These are phyloP conservation scores for Ramaria sp. DNA, from an alignment of 768 basidiomycete genomes.

Conservation along the genomic window DNA sequence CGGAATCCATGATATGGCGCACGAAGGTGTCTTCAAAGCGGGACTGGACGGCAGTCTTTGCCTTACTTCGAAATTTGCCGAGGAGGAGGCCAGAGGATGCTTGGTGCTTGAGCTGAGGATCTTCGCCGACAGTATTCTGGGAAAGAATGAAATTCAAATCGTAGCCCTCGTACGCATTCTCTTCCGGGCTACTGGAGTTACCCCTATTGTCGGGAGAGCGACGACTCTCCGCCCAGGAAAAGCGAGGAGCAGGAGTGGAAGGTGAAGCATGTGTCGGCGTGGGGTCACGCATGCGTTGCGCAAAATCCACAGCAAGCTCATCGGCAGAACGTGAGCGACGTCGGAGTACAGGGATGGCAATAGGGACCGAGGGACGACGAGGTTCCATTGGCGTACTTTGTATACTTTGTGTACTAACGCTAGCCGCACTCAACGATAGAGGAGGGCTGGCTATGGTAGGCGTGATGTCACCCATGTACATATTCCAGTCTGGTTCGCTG, in stretches of 20 bases:
- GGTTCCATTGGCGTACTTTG: background rate
- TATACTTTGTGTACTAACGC: background rate
- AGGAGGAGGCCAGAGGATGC: background rate
- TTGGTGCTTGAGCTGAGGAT: background rate
- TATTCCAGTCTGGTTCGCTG: conserved; percentile 8
- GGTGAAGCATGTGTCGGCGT: conserved; percentile 3
- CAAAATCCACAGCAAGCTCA: background rate
- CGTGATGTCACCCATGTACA: conserved; percentile 1
- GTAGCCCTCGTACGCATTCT: conserved; percentile 3
- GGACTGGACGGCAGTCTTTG: background rate
- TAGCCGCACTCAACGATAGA: background rate
- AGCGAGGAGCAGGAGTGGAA: conserved; percentile 1
- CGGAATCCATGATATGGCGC: conserved; percentile 1
- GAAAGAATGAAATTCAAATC: conserved; percentile 4
- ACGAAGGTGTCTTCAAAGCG: conserved; percentile 6
- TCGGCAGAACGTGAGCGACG: conserved; percentile 9
- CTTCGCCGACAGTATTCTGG: background rate
- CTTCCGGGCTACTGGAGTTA: background rate
- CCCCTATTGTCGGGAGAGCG: background rate
- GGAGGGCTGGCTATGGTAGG: background rate
- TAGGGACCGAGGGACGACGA: background rate
- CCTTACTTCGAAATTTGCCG: background rate
- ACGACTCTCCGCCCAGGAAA: background rate
- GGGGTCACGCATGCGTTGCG: background rate
- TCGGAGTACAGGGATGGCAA: background rate